Conservation (phyloP, 2,329 filamentous ascomycete species). For the Xylaria sp. region DNA sequence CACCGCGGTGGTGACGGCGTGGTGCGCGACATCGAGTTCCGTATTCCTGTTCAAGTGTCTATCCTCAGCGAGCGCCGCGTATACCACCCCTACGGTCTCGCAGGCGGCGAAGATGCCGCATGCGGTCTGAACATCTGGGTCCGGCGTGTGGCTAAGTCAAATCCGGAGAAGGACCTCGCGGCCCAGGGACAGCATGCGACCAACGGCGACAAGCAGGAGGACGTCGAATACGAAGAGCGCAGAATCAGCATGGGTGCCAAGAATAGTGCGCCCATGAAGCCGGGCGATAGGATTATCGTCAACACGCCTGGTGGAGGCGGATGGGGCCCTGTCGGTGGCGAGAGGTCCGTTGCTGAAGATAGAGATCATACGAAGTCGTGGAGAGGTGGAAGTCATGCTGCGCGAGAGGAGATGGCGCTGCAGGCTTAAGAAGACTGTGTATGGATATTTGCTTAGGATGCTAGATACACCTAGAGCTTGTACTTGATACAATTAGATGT, state of each 20-base stretch:
- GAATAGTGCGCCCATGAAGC: constrained; percentile 80
- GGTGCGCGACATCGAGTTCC: constrained; percentile 77
- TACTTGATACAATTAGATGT: not conserved
- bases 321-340: constrained; percentile 72
- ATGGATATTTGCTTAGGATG: not conserved
- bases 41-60: constrained; percentile 74
- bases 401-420: constrained; percentile 67
- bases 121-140: constrained; percentile 92
- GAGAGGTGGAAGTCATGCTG: constrained; percentile 67
- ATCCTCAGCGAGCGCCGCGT: constrained; percentile 79
- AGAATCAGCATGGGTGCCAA: constrained; percentile 80
- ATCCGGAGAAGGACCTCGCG: constrained; percentile 55
- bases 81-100: constrained; percentile 81
- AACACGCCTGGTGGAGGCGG: constrained; percentile 82
- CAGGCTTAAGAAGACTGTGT: constrained; percentile 53
- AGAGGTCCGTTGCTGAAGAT: constrained; percentile 60
- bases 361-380: constrained; percentile 66
- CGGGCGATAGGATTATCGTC: constrained; percentile 81
- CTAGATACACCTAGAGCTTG: not conserved
- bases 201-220: constrained; percentile 44
- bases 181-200: constrained; percentile 30
- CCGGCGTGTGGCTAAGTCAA: constrained; percentile 70
- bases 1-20: constrained; percentile 76
- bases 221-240: constrained; percentile 65
- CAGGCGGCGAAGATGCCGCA: constrained; percentile 80